Evolutionary conservation across 371 early-diverging fungal genomes (phyloP), one percentile per base, ranked within the genome.

Genomic region (Mortierella sp.): DNA sequence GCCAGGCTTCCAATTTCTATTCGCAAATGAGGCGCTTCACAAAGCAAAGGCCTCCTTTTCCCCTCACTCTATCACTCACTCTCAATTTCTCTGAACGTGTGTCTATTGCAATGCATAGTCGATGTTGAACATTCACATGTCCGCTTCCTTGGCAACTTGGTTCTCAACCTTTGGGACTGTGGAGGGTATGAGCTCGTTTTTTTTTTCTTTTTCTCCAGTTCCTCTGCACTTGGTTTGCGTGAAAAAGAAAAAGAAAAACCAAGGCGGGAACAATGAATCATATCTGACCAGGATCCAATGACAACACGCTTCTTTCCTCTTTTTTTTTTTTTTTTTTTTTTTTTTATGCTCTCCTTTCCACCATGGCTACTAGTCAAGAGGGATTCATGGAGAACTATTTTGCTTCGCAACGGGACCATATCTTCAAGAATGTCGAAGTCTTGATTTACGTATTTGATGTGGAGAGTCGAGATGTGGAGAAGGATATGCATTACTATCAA

Each of bases 371-470:
- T 80, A 93, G 95, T 12, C 98, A 98, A 83, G 96, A 96, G 72
- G 92, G 93, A 21, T 98, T 97, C 83, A 94, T 98, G 96, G 97
- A 97, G 80, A 95, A 93, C 82, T 98, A 97, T 81, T 92, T 97
- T 85, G 90, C 93, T 19, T 90, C 93, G 47, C 96, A 97, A 74
- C 86, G 93, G 65, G 97, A 97, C 66, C 93, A 95, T 72, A 96
- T 98, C 51, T 98, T 98, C 82, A 91, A 95, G 60, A 96, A 97
- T 82, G 98, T 97, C n/a, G 97, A 97, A 83, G 97, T 98, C 28
- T 86, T 98, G 43, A 97, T 98, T 72, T 98, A 97, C 74, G 97
- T 97, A 58, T 97, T 98, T 84, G 98, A 98, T 82, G 93, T 98
- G 25, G 98, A 98, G 82, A 93, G 92, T 45, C 84, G 95, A 58